Conservation (phyloP, 2,329 filamentous ascomycete species). For the Pseudogymnoascus destructans region DNA sequence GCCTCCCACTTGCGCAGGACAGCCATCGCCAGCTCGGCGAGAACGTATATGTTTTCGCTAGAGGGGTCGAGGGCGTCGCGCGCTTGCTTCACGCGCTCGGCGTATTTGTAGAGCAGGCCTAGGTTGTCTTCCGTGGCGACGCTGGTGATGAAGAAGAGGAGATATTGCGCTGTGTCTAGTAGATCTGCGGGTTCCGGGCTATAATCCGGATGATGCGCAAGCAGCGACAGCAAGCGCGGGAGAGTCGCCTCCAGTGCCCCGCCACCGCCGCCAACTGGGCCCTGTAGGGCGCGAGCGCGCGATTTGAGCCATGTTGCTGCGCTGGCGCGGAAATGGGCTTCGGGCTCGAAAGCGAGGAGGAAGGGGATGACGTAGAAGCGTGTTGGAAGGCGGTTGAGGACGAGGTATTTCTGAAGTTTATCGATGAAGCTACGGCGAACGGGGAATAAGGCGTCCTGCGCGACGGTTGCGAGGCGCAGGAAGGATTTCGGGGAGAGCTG, state of each 20-base stretch:
- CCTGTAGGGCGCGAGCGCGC: conserved; percentile 47
- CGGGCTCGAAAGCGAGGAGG: conserved; percentile 81
- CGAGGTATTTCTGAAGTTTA: conserved; percentile 83
- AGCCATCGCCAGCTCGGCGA: conserved; percentile 76
- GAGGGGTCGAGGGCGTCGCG: conserved; percentile 60
- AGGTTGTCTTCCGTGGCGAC: conserved; percentile 81
- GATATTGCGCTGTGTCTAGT: conserved; percentile 72
- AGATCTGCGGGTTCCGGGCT: conserved; percentile 52
- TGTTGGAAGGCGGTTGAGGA: conserved; percentile 51
- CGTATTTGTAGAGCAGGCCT: conserved; percentile 78
- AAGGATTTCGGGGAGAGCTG: conserved; percentile 62
- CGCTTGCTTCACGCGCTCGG: conserved; percentile 84
- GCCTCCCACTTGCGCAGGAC: conserved; percentile 80
- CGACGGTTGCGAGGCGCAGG: conserved; percentile 65
- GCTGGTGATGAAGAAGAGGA: conserved; percentile 74
- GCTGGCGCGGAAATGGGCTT: conserved; percentile 54
- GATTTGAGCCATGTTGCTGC: conserved; percentile 84
- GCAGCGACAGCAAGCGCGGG: conserved; percentile 68
- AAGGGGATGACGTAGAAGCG: conserved; percentile 88
- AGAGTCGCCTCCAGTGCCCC: conserved; percentile 65
- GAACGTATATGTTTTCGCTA: conserved; percentile 66
- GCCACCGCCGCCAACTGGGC: not conserved
- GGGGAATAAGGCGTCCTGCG: conserved; percentile 61
- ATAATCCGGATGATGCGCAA: conserved; percentile 92
- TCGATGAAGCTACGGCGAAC: conserved; percentile 70